phyloP scores from a whole-genome alignment of 192 early-diverging fungal genomes.

The Thamnidium elegans region DNA sequence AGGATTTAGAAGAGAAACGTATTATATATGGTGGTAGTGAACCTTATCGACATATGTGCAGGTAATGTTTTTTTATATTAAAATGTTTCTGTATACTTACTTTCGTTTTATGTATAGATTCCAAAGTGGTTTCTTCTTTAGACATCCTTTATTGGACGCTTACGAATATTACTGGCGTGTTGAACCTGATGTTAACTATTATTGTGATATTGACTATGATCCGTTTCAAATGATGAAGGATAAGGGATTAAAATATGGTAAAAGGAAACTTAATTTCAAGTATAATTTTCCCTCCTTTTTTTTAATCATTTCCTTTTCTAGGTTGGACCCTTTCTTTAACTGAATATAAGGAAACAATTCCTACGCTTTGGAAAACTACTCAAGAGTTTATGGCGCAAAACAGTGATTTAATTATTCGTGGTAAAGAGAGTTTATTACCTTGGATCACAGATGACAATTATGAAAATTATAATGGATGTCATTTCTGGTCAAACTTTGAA shows the following conservation, averaged over 20 bases:
- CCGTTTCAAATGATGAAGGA: constrained; percentile 70
- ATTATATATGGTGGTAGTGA: constrained; percentile 65
- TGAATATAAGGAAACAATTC: constrained; percentile 59
- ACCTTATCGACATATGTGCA: constrained; percentile 76
- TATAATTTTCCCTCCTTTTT: too few relatives aligned
- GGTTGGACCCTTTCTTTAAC: constrained; percentile 59
- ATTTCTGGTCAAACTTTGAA: constrained; percentile 80
- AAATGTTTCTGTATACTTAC: neutral
- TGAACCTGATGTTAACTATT: constrained; percentile 71
- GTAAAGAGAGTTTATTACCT: constrained; percentile 31
- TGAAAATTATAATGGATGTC: constrained; percentile 64
- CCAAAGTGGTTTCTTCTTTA: constrained; percentile 74
- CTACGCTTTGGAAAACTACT: constrained; percentile 59
- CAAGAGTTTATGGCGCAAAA: constrained; percentile 49
- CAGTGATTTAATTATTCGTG: constrained; percentile 32
- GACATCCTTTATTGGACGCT: constrained; percentile 62
- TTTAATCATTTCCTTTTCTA: too few relatives aligned
- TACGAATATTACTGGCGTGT: constrained; percentile 82
- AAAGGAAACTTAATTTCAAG: too few relatives aligned
- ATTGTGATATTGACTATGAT: constrained; percentile 72
- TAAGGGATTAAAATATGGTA: constrained; percentile 63
- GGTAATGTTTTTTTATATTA: constrained; percentile 25
- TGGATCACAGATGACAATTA: constrained; percentile 51
- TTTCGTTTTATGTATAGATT: constrained; percentile 32
- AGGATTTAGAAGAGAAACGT: constrained; percentile 46